A percentile compares a stretch with the other conserved stretches of the same genome.
Conservation (phyloP, 2,329 filamentous ascomycete species). For the Hypoxylon sp. region DNA sequence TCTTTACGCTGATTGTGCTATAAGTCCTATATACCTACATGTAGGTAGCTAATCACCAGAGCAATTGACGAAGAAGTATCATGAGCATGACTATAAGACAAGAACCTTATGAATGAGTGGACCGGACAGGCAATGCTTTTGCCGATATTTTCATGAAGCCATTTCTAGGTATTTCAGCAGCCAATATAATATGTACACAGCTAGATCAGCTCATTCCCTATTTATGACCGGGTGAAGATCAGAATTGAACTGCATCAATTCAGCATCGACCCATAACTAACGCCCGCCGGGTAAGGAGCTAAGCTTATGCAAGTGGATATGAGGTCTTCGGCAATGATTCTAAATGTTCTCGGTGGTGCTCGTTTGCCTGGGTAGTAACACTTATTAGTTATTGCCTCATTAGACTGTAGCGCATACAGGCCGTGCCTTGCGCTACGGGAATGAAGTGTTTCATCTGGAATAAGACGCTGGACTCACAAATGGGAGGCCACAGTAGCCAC, state of each 20-base stretch:
- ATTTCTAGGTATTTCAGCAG: constrained; percentile 45
- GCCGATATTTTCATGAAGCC: constrained; percentile 21
- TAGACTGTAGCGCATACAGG: neutral
- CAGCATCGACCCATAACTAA: constrained; percentile 18
- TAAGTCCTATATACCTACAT: neutral
- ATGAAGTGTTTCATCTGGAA: neutral
- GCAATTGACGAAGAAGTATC: neutral
- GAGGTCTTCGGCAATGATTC: constrained; percentile 84
- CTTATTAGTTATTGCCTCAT: constrained; percentile 46
- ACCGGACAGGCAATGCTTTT: constrained; percentile 5
- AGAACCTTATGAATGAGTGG: neutral
- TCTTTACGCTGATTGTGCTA: constrained; percentile 16
- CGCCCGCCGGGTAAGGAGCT: neutral
- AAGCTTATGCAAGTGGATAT: constrained; percentile 78
- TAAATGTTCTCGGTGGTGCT: constrained; percentile 87
- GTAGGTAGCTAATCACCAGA: no score
- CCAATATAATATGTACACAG: constrained; percentile 51
- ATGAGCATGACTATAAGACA: neutral
- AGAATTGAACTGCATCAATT: constrained; percentile 32
- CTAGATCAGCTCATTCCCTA: constrained; percentile 34
- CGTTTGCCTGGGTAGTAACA: constrained; percentile 78
- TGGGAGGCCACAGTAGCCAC: constrained; percentile 93
- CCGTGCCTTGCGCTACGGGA: neutral
- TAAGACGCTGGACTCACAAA: constrained; percentile 75
- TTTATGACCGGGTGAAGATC: constrained; percentile 20